Percentiles rank a stretch among this genome's conserved stretches.
Evolutionary conservation across 352 stramenopile genomes (phyloP).

Genomic region (Phytophthora litchii): DNA sequence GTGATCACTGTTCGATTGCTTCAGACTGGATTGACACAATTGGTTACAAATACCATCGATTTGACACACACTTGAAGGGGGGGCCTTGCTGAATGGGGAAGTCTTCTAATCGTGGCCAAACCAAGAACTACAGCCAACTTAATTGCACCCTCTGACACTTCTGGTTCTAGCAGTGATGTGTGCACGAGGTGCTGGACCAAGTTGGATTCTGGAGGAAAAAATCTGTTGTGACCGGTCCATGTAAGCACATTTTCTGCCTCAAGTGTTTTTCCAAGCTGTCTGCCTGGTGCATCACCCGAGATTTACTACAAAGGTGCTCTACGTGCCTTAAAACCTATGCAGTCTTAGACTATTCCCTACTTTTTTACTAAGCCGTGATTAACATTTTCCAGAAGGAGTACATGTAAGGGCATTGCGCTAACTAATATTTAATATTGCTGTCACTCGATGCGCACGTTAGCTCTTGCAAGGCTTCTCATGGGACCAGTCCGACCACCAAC

Average conservation of each 20-base stretch:
- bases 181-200: constrained; percentile 14
- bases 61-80: constrained; percentile 10
- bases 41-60: constrained; percentile 27
- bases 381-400: no score
- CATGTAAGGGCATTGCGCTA: no score
- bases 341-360: not conserved
- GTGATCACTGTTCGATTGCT: constrained; percentile 5
- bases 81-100: constrained; percentile 16
- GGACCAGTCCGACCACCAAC: not conserved
- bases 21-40: constrained; percentile 31
- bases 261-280: not conserved
- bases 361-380: no score
- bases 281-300: not conserved
- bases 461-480: no score
- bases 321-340: not conserved
- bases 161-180: not conserved
- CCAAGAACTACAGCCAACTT: not conserved
- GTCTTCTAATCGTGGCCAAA: constrained; percentile 20
- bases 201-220: not conserved
- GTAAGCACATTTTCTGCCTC: constrained; percentile 12
- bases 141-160: not conserved
- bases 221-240: not conserved
- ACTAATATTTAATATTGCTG: no score
- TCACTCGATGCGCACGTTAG: no score
- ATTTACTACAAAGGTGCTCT: not conserved